Conservation (phyloP, 495 filamentous ascomycete genomes). For the Daldinia vernicosa region DNA sequence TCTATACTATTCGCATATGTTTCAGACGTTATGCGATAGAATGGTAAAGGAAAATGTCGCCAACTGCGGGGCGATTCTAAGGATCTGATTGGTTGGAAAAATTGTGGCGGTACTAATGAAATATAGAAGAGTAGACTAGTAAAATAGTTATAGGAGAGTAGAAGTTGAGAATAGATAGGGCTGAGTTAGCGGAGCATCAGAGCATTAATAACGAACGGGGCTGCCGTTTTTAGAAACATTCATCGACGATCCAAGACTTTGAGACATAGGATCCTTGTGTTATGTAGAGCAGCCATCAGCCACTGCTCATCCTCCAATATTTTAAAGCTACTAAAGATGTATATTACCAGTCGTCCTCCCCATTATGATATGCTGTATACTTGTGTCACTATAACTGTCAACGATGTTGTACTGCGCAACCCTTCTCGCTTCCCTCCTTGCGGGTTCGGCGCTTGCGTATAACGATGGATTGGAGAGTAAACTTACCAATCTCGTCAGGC, state of each 20-base stretch:
- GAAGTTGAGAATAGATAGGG: no score
- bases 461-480: not conserved
- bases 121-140: no score
- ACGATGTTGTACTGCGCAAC: not conserved
- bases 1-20: no score
- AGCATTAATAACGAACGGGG: not conserved
- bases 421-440: not conserved
- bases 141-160: no score
- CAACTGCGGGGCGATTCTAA: no score
- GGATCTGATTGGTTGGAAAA: no score
- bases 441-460: not conserved
- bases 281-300: not conserved
- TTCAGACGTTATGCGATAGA: no score
- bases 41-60: no score
- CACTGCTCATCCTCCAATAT: not conserved
- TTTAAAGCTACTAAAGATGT: not conserved
- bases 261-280: constrained; percentile 2
- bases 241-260: not conserved
- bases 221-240: not conserved
- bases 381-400: not conserved
- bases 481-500: not conserved
- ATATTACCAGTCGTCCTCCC: not conserved
- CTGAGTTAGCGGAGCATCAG: not conserved
- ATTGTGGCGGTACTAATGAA: no score
- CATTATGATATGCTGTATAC: not conserved